A percentile compares a stretch with the other conserved stretches of the same genome.
Evolutionary conservation across 805 yeast species (phyloP).

Genomic region (Kazachstania viticola): DNA sequence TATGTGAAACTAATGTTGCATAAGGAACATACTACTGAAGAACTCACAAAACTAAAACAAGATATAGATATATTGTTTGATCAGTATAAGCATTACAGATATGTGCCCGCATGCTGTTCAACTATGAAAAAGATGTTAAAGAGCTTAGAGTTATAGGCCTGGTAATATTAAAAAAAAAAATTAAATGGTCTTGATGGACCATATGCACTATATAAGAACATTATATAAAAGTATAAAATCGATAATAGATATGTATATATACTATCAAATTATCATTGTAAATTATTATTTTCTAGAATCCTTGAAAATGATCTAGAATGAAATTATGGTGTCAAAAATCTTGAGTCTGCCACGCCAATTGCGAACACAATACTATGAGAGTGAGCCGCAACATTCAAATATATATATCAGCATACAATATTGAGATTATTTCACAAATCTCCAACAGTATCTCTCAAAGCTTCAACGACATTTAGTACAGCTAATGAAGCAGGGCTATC

Average conservation of each 20-base stretch:
- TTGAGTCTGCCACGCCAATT: no score
- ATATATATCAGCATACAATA: not conserved
- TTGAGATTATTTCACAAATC: slow-evolving; percentile 9
- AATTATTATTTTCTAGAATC: no score
- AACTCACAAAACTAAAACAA: slow-evolving; percentile 32
- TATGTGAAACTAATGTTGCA: slow-evolving; percentile 31
- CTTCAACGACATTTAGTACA: slow-evolving; percentile 71
- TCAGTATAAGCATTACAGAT: slow-evolving; percentile 19
- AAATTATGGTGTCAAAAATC: no score
- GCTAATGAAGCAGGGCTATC: slow-evolving; percentile 91
- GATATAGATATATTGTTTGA: slow-evolving; percentile 34
- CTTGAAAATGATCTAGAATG: no score
- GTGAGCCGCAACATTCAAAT: not conserved
- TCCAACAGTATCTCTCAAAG: slow-evolving; percentile 45
- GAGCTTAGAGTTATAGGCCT: no score
- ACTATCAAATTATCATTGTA: not conserved
- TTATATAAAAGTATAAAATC: no score
- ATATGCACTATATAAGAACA: no score
- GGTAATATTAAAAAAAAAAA: no score
- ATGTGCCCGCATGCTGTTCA: slow-evolving; percentile 38
- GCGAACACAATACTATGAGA: no score
- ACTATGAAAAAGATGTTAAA: slow-evolving; percentile 38
- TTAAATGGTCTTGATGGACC: no score
- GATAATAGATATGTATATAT: not conserved
- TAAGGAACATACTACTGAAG: slow-evolving; percentile 10